Base-by-base conservation (phyloP, 225 moss, liverwort and hornwort genomes). In the Rhytidiadelphus loreus region DNA sequence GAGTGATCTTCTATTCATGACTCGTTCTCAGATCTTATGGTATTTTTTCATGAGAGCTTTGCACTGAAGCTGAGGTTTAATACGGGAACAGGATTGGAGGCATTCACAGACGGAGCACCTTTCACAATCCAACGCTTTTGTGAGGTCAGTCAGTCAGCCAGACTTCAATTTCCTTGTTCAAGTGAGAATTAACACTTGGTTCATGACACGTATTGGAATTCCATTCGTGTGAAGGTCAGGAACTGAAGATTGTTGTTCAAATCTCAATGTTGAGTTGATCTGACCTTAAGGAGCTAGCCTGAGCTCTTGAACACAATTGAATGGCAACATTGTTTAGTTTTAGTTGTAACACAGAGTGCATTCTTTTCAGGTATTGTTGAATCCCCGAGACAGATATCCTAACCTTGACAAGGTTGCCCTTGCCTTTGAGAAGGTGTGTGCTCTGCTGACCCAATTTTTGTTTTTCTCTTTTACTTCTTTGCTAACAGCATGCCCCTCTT, bases 321-420 rank as follows among this genome's bases (percentile, higher is more conserved):
- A n/a, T 18, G 14, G 39, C 50, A 73, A 9, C 66, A 28, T 63
- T 82, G 18, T 13, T 61, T 81, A 20, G 59, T 59, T 60, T 69
- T 30, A n/a, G 39, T 18, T 66, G 39, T 70, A 41, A 84, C 71
- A 41, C 39, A 32, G 70, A 55, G 24, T 80, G 19, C 80, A 61
- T 80, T 92, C 59, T 89, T 61, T 66, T 80, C 94, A 97, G 94
- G 88, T 99, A 75, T 87, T 99, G 85, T 86, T 97, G 69, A 93
- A 95, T 89, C 99, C 99, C 39, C 93, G 91, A 88, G 95, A 95
- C 59, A 93, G 94, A 52, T 99, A 99, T 86, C 95, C 96, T 53
- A 96, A 92, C 85, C 95, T 99, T 53, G 96, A 99, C 91, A 99
- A 99, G 91, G 95, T 97, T 75, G 95, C 96, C 23, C 92, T 99